Conservation (phyloP, 768 basidiomycete genomes). For the Hypholoma sublateritium region DNA sequence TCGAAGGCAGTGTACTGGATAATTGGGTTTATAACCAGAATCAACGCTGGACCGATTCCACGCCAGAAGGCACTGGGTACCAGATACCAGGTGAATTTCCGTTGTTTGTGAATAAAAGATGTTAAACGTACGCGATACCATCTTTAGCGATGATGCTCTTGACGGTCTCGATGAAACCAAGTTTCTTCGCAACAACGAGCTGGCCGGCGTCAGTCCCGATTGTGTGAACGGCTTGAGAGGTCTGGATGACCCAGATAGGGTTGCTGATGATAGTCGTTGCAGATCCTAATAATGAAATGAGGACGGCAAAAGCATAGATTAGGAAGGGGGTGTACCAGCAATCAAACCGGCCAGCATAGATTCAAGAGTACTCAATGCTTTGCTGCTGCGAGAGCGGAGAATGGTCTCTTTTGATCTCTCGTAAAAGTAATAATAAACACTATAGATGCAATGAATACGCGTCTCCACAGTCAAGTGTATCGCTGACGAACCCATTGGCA, state of each 20-base stretch:
- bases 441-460: constrained; percentile 25
- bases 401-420: constrained; percentile 65
- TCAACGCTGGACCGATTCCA: constrained; percentile 90
- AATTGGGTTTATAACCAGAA: constrained; percentile 93
- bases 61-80: constrained; percentile 76
- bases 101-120: not conserved
- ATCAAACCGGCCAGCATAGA: constrained; percentile 87
- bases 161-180: constrained; percentile 66
- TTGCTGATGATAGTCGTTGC: constrained; percentile 89
- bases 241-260: constrained; percentile 97
- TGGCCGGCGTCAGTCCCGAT: constrained; percentile 36
- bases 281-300: constrained; percentile 54
- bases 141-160: constrained; percentile 68
- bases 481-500: constrained; percentile 74
- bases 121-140: constrained; percentile 48
- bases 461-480: not conserved
- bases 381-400: constrained; percentile 52
- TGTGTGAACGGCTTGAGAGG: constrained; percentile 76
- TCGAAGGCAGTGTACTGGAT: constrained; percentile 95
- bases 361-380: constrained; percentile 81
- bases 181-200: constrained; percentile 41
- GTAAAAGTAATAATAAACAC: constrained; percentile 93
- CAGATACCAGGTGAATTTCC: not conserved
- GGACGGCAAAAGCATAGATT: constrained; percentile 1
- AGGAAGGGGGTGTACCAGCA: constrained; percentile 54